These are phyloP conservation scores for Talaromyces islandicus DNA, from an alignment of 2,329 filamentous ascomycete species.

Conservation along the genomic window DNA sequence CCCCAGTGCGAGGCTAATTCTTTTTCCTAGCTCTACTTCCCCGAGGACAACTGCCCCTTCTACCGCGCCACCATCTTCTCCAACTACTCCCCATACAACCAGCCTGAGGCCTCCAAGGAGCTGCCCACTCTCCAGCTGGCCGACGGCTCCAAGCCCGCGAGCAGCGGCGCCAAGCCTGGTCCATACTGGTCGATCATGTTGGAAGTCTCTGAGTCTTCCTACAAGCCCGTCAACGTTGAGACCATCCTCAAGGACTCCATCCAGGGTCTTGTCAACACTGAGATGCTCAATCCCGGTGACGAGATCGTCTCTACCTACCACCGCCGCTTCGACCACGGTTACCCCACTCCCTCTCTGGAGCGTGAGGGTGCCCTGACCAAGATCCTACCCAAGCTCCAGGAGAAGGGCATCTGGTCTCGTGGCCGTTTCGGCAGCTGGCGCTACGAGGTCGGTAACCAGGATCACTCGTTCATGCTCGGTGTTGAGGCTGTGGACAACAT, in stretches of 20 bases:
- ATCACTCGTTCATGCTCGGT: constrained; percentile 96
- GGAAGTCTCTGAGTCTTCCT: constrained; percentile 88
- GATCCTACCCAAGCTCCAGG: constrained; percentile 87
- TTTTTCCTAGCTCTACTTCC: constrained; percentile 75
- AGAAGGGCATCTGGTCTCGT: constrained; percentile 86
- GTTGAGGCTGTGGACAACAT: constrained; percentile 91
- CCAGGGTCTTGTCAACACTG: constrained; percentile 93
- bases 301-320: constrained; percentile 98
- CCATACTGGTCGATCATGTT: constrained; percentile 99
- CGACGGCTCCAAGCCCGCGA: constrained; percentile 73
- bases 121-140: constrained; percentile 80
- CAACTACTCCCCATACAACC: constrained; percentile 99
- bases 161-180: constrained; percentile 69
- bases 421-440: constrained; percentile 97
- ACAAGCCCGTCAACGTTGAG: constrained; percentile 87
- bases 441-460: constrained; percentile 96
- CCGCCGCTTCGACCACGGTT: constrained; percentile 95
- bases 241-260: constrained; percentile 87
- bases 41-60: constrained; percentile 97
- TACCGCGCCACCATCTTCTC: constrained; percentile 99
- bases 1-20: neutral
- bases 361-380: constrained; percentile 90
- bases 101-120: constrained; percentile 75
- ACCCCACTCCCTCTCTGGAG: constrained; percentile 91
- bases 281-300: constrained; percentile 85